Base-by-base conservation (phyloP, 2,329 filamentous ascomycete species). In the Hysterium pulicare region DNA sequence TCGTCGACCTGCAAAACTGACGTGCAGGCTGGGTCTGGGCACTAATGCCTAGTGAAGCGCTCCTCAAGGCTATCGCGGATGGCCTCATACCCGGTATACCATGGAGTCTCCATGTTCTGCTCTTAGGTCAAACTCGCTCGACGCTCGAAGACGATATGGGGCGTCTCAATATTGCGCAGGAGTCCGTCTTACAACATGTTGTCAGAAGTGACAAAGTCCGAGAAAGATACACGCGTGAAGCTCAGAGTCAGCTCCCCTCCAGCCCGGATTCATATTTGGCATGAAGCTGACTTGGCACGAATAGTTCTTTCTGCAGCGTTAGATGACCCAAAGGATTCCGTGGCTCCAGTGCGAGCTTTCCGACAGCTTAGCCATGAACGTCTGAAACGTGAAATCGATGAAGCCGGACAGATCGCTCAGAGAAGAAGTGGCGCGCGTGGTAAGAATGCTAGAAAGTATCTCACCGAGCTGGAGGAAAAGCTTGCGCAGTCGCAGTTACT, bases 381-480 rank as follows among this genome's bases (percentile, higher is more conserved):
- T 17, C 70, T 86, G 28, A 75, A 79, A 50, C 76, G 78, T 53
- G 75, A 79, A 5, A 70, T 90, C 3, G 87, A 86, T 42, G 75
- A 83, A 16, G 76, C 83, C 1, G 82, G 87, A 55, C 87, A 90
- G 51, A 82, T 88, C 57, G 87, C 87, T 6, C 74, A 81, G 32
- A 68, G 89, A 31, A 74, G 87, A 39, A 91, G 87, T 55, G 88
- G 89, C 24, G 78, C 86, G 1, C 71, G 88, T 32, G 89, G 89
- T 0, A 70, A 86, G 59, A 78, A 84, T 46, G 87, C 87, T 0
- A 75, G 87, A n/a, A 91, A 93, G 55, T 79, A 82, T 1, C 66
- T 93, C 15, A 79, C 82, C 38, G 77, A 77, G 3, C 78, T 83
- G 21, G 88, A 94, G 57, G 82, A 82, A 49, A 76, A 77, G 13